phyloP scores from a whole-genome alignment of 495 filamentous ascomycete species.

The Penicillium mononematosum region DNA sequence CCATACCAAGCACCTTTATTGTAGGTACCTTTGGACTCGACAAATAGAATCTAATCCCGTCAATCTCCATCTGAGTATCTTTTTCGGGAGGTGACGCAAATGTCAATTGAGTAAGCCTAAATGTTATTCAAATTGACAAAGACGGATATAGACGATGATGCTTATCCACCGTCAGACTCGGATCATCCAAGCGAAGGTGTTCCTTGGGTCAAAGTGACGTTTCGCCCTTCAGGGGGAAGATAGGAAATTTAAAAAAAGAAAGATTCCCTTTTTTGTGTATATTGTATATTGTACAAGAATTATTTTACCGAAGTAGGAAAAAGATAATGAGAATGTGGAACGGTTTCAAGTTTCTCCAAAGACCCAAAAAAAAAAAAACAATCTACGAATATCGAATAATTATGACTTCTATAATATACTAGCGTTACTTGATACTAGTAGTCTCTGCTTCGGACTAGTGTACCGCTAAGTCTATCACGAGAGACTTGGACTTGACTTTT shows the following conservation, averaged over 20 bases:
- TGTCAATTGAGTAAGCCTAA: constrained; percentile 8
- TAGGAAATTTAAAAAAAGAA: not conserved
- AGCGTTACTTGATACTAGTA: constrained; percentile 4
- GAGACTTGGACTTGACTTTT: constrained; percentile 6
- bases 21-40: not conserved
- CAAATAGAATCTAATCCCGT: constrained; percentile 1
- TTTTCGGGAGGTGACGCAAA: not conserved
- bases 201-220: constrained; percentile 9
- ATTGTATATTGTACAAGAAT: not conserved
- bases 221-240: constrained; percentile 12
- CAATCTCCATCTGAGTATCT: too few relatives aligned
- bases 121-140: constrained; percentile 2
- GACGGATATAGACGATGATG: constrained; percentile 6
- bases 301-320: not conserved
- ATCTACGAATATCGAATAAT: not conserved
- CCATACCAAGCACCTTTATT: not conserved
- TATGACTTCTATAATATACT: constrained; percentile 1
- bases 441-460: constrained; percentile 15
- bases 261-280: not conserved
- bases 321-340: not conserved
- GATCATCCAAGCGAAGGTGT: constrained; percentile 2
- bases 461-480: constrained; percentile 17
- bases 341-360: not conserved
- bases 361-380: too few relatives aligned
- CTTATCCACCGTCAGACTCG: constrained; percentile 9